These are phyloP conservation scores for Sarocladiaceae sp. DNA, from an alignment of 2,329 filamentous ascomycete genomes.

Conservation along the genomic window DNA sequence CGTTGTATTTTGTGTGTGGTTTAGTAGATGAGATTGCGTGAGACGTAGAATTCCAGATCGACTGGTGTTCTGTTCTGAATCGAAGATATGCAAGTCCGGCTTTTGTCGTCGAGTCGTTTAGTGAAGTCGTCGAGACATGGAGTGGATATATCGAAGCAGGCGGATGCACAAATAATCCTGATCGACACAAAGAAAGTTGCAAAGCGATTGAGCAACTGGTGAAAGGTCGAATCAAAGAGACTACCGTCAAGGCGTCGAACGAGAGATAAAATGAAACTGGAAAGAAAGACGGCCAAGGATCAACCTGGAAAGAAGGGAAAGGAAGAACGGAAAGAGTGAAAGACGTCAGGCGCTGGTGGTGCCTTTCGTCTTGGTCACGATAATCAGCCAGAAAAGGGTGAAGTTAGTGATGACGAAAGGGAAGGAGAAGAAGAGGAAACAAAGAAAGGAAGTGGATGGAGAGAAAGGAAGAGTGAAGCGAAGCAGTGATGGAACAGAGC, in stretches of 20 bases:
- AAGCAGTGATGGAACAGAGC: constrained; percentile 2
- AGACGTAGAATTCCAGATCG: background rate
- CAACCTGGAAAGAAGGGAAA: constrained; percentile 38
- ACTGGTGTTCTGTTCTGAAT: background rate
- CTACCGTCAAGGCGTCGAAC: constrained; percentile 10
- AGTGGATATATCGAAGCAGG: constrained; percentile 20
- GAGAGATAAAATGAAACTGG: constrained; percentile 14
- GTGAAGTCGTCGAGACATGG: constrained; percentile 2
- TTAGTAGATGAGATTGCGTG: too few relatives aligned
- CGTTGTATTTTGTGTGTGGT: background rate
- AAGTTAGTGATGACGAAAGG: constrained; percentile 7
- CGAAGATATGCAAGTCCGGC: background rate
- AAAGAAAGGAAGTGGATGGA: constrained; percentile 3
- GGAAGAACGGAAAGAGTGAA: constrained; percentile 19
- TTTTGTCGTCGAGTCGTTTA: constrained; percentile 10
- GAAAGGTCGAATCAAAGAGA: constrained; percentile 10
- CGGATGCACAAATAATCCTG: background rate
- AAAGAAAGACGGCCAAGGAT: constrained; percentile 47
- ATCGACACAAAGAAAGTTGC: background rate
- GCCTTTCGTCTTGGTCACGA: background rate
- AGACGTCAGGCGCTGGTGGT: constrained; percentile 10
- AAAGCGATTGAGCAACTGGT: background rate
- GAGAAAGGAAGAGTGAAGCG: constrained; percentile 6
- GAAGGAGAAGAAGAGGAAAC: constrained; percentile 7
- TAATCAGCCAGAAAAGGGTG: background rate